Conservation (phyloP, 805 yeast species). For the Barnettozyma sucrosica region DNA sequence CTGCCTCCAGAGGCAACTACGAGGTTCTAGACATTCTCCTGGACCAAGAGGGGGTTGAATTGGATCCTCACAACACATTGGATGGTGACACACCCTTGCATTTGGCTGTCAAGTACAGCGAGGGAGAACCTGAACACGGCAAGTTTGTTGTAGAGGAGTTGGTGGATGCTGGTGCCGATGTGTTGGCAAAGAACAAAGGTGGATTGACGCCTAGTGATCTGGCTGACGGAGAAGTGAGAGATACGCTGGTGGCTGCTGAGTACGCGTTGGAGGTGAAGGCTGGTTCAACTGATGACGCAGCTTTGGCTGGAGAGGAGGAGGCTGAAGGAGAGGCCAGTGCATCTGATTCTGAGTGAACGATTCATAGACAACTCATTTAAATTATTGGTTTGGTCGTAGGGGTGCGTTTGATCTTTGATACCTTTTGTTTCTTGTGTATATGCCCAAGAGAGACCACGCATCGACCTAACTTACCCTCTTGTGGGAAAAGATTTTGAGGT, state of each 20-base stretch:
- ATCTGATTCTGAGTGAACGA: conserved; percentile 15
- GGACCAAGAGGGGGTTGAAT: conserved; percentile 86
- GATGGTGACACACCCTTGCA: conserved; percentile 90
- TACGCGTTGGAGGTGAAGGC: conserved; percentile 45
- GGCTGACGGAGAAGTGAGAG: conserved; percentile 47
- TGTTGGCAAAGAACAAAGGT: conserved; percentile 50
- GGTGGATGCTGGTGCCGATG: conserved; percentile 89
- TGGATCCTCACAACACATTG: conserved; percentile 67
- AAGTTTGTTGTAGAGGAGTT: conserved; percentile 70
- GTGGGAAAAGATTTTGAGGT: no score
- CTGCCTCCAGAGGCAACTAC: conserved; percentile 77
- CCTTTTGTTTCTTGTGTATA: background rate
- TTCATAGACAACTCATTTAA: background rate
- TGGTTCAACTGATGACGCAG: conserved; percentile 1
- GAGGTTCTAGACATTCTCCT: conserved; percentile 77
- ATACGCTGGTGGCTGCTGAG: conserved; percentile 76
- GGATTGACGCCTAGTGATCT: conserved; percentile 76
- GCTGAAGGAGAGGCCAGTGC: conserved; percentile 26
- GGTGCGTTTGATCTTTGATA: background rate
- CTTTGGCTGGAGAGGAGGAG: conserved; percentile 26
- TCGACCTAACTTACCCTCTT: no score
- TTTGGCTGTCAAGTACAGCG: conserved; percentile 69
- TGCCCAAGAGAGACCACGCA: no score
- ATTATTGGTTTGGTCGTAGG: background rate
- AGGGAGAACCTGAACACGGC: conserved; percentile 82